Conservation (phyloP, 176 grass and related monocot genomes). For the Canna indica region DNA sequence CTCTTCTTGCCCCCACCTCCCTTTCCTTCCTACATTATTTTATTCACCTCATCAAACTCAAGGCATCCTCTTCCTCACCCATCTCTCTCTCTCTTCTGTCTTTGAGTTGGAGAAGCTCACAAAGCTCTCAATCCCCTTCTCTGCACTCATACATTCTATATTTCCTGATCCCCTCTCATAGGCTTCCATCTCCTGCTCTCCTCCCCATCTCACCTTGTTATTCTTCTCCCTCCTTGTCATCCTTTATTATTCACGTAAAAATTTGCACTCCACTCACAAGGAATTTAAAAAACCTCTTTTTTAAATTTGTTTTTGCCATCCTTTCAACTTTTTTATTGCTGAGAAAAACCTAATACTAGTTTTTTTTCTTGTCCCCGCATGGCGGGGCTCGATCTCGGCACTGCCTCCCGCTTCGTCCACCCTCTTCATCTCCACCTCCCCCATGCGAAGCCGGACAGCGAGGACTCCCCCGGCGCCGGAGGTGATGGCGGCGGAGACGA, state of each 20-base stretch:
- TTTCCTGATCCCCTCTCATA: constrained; percentile 7
- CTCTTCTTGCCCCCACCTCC: not conserved
- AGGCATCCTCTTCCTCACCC: constrained; percentile 13
- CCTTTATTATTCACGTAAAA: constrained; percentile 23
- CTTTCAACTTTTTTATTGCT: constrained; percentile 35
- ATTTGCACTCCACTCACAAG: constrained; percentile 4
- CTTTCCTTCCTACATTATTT: constrained; percentile 22
- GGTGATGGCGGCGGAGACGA: constrained; percentile 14
- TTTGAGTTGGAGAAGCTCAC: constrained; percentile 1
- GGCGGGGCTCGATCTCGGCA: constrained; percentile 89
- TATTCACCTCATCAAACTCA: constrained; percentile 29
- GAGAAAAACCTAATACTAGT: constrained; percentile 37
- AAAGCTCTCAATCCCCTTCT: constrained; percentile 14
- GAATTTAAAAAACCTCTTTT: constrained; percentile 33
- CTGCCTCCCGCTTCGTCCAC: constrained; percentile 61
- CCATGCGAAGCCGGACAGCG: constrained; percentile 19
- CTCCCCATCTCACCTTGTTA: constrained; percentile 11
- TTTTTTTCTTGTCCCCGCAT: constrained; percentile 53
- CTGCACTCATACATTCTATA: constrained; percentile 23
- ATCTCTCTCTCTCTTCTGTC: constrained; percentile 12
- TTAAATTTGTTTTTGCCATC: constrained; percentile 1
- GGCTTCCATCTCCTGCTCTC: constrained; percentile 9
- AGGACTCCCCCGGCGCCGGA: constrained; percentile 23
- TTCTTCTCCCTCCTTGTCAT: no score
- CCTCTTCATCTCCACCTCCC: constrained; percentile 35